These are phyloP conservation scores for Apiospora saccharicola DNA, from an alignment of 2,329 filamentous ascomycete species.

Conservation along the genomic window DNA sequence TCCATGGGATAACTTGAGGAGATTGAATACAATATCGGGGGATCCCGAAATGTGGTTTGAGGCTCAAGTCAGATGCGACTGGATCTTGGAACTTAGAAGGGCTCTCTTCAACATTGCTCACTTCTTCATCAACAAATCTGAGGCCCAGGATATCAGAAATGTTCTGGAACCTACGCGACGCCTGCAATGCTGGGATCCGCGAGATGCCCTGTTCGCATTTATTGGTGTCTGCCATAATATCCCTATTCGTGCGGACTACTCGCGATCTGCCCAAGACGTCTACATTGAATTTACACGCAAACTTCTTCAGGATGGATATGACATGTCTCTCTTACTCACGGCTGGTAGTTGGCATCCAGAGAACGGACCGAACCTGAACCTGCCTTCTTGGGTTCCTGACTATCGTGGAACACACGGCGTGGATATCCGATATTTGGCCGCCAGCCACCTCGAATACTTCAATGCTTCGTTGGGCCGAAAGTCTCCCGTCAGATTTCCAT, in stretches of 20 bases:
- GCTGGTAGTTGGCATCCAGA: not conserved
- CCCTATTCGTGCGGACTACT: not conserved
- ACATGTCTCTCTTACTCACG: not conserved
- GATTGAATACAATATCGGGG: not conserved
- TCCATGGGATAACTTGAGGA: not conserved
- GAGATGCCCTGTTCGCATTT: not conserved
- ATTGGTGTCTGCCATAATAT: not conserved
- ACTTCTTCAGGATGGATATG: not conserved
- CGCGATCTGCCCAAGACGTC: not conserved
- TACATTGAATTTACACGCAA: not conserved
- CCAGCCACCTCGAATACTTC: conserved; percentile 13
- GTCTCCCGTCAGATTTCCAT: no score
- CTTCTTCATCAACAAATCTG: not conserved
- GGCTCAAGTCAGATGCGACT: not conserved
- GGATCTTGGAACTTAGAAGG: conserved; percentile 8
- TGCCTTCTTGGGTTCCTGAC: conserved; percentile 22
- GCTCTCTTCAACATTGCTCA: conserved; percentile 18
- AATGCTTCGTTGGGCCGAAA: no score
- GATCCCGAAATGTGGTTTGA: not conserved
- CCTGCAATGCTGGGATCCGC: not conserved
- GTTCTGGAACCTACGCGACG: not conserved
- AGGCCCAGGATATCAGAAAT: not conserved
- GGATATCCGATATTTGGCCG: conserved; percentile 19
- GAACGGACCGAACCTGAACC: not conserved
- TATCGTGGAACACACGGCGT: conserved; percentile 21